A percentile compares a stretch with the other conserved stretches of the same genome.
Conservation (phyloP, 2,329 filamentous ascomycete genomes). For the Scedosporium dehoogii region DNA sequence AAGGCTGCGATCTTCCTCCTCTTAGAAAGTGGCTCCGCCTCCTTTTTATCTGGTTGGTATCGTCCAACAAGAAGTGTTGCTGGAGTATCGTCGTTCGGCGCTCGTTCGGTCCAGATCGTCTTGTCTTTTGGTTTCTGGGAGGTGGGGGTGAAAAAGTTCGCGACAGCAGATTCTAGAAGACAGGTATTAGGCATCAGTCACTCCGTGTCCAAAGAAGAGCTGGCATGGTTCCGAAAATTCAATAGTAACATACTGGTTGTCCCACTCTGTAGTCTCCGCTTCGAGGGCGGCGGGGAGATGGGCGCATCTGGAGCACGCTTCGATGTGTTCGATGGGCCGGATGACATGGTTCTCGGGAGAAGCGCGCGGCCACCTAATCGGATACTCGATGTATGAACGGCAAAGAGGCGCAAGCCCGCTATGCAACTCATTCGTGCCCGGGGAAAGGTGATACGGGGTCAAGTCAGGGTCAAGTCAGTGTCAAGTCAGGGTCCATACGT, state of each 20-base stretch:
- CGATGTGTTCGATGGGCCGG: neutral
- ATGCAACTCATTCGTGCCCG: neutral
- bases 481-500: too few relatives aligned
- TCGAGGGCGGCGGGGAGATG: conserved; percentile 35
- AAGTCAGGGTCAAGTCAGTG: too few relatives aligned
- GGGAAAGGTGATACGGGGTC: neutral
- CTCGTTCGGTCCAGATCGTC: conserved; percentile 60
- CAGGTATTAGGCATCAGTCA: conserved; percentile 9
- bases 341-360: neutral
- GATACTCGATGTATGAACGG: neutral
- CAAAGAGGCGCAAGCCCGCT: neutral
- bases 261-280: conserved; percentile 40
- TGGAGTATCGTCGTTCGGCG: conserved; percentile 36
- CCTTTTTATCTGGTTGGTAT: conserved; percentile 41
- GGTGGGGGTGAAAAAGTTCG: conserved; percentile 77
- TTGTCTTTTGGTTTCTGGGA: conserved; percentile 77
- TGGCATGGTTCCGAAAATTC: neutral
- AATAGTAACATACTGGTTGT: conserved; percentile 34
- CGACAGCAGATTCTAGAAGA: conserved; percentile 52
- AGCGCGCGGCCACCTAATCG: neutral
- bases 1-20: conserved; percentile 60
- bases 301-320: conserved; percentile 8
- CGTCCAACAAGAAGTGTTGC: conserved; percentile 65
- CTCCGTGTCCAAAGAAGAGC: neutral
- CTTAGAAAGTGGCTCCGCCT: conserved; percentile 18